phyloP scores from a whole-genome alignment of 768 basidiomycete genomes.

The Naganishia vaughanmartiniae region DNA sequence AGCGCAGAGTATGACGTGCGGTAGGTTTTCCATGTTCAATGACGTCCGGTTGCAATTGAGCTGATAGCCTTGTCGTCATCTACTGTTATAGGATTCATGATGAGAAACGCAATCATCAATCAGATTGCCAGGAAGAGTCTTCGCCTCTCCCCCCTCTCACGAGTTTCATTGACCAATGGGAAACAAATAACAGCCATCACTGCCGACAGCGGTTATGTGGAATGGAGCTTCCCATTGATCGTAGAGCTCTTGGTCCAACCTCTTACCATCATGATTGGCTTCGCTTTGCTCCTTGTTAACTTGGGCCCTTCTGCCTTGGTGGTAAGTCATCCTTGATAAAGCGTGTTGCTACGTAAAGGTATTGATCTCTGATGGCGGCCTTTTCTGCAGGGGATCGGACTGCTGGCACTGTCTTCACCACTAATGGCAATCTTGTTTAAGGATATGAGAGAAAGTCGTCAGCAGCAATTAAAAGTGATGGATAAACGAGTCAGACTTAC shows the following conservation, averaged over 20 bases:
- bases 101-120: slow-evolving; percentile 51
- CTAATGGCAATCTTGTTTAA: slow-evolving; percentile 30
- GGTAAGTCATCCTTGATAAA: not conserved
- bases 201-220: slow-evolving; percentile 60
- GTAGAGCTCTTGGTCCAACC: slow-evolving; percentile 55
- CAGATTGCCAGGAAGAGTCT: slow-evolving; percentile 66
- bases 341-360: not conserved
- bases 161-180: slow-evolving; percentile 63
- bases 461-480: slow-evolving; percentile 59
- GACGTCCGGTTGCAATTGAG: not conserved
- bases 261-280: slow-evolving; percentile 61
- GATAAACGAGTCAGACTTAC: slow-evolving; percentile 66
- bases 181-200: slow-evolving; percentile 70
- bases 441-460: slow-evolving; percentile 39
- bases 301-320: slow-evolving; percentile 71
- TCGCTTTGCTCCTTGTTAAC: slow-evolving; percentile 65
- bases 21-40: not conserved
- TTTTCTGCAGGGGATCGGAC: slow-evolving; percentile 51
- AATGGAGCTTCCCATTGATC: slow-evolving; percentile 30
- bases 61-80: no score
- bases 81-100: slow-evolving; percentile 13
- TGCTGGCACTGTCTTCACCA: slow-evolving; percentile 38
- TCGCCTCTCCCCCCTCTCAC: slow-evolving; percentile 64
- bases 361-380: not conserved
- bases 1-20: not conserved